These are phyloP conservation scores for Metschnikowia drakensbergensis DNA, from an alignment of 805 yeast species.

Conservation along the genomic window DNA sequence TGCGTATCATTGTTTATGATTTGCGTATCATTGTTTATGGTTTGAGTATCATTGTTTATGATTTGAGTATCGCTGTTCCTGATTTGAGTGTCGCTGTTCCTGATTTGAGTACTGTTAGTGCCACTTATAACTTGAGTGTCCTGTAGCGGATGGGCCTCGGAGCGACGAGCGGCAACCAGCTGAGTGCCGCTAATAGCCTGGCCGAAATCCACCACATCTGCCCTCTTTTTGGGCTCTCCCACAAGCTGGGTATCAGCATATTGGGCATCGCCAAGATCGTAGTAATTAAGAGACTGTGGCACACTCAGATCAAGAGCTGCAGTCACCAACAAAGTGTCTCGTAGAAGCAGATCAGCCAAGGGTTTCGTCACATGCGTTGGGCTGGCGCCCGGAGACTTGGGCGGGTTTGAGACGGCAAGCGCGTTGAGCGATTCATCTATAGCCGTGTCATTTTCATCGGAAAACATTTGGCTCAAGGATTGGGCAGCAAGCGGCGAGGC, in stretches of 20 bases:
- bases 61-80: background rate
- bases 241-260: background rate
- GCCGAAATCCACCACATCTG: no score
- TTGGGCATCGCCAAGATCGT: background rate
- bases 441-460: background rate
- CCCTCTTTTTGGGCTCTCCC: background rate
- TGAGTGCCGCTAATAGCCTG: no score
- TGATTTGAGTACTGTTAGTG: background rate
- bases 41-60: background rate
- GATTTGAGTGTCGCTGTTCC: background rate
- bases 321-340: background rate
- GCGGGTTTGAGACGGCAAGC: background rate
- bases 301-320: background rate
- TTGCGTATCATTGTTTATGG: background rate
- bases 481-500: slow-evolving; percentile 1
- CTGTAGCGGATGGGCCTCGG: background rate
- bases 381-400: background rate
- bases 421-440: background rate
- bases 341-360: background rate
- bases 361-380: background rate
- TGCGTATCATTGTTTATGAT: background rate
- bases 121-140: background rate
- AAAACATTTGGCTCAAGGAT: background rate
- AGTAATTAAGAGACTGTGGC: background rate
- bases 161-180: no score